Base-by-base conservation (phyloP, 352 stramenopile species). In the Phytophthora fragariae region DNA sequence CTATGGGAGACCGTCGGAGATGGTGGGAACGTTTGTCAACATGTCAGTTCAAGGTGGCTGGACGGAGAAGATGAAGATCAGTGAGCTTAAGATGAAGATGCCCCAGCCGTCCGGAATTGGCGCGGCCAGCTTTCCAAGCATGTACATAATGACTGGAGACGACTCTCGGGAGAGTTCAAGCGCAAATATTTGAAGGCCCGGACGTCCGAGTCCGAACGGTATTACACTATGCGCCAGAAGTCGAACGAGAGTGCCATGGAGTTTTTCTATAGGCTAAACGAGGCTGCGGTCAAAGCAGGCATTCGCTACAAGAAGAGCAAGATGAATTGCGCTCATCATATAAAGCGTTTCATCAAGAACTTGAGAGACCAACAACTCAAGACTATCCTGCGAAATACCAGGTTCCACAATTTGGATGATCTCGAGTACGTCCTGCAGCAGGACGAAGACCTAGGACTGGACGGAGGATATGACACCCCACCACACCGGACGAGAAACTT, bases 41-140 rank as follows among this genome's bases (percentile, higher is more conserved):
- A 44, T 56, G 57, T 55, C 17, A 10, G 15, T 29, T 7, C 39
- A 64, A 19, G 57, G 57, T 44, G 57, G 57, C 2, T 64, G 27
- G 41, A 35, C 39, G 2, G 41, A 55, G 0, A 21, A 33, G 15
- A 29, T 29, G 14, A 56, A 55, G 57, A 1, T 64, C 7, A 2
- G 24, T 5, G 57, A 64, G 17, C 41, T 64, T 3, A 55, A 64
- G 41, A 64, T 64, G 41, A 64, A 54, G 39, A 54, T 63, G 57
- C 57, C 1, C n/a, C 41, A 0, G 15, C 57, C 1, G 57, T 64
- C 7, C 46, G 44, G 24, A 64, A 55, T 9, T 64, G 41, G 41
- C 24, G 41, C 5, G 41, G 41, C 17, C 57, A 64, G 12, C 44
- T 64, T 1, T 46, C 57, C 5, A 64, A 56, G 27, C 57, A 49